Evolutionary conservation across 169 alveolate species (phyloP), one percentile per base, ranked within the genome.

Genomic region (Theileria sp.): DNA sequence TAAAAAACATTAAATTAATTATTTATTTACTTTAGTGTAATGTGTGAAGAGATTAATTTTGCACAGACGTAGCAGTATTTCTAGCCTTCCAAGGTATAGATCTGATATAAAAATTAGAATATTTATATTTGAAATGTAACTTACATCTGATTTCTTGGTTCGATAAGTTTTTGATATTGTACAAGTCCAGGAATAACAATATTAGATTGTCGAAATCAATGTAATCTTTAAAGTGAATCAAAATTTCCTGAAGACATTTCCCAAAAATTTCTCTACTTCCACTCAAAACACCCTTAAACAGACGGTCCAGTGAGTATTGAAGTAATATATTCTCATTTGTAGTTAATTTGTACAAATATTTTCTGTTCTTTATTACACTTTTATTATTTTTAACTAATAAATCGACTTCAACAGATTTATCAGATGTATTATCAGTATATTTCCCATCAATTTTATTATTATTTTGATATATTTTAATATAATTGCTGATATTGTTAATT

Each of bases 281-380:
- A 3, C 80, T 71, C 30, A 19, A 75, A 34, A 82, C 58, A 17
- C 88, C 88, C 15, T 66, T 64, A 17, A 82, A 21, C 21, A 82
- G 80, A 21, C 88, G 54, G 19, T 82, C 88, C 51, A 82, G 36
- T 4, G 88, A 75, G 80, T 82, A 82, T 76, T 82, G 88, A 56
- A 82, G 65, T 1, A 60, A 32, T 25, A 36, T 73, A 62, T 82
- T 36, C 19, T 68, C 85, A 10, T 76, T 28, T 3, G 19, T 73
- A 0, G 80, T 51, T 51, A 68, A 73, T 67, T 50, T 75, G 36
- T 71, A 82, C 74, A 34, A 30, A 73, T 82, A 82, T 2, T 51
- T 69, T 61, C 88, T 71, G 6, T 82, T 60, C 13, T 50, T 36
- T 8, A 81, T 58, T 58, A 58, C 32, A 21, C 32, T 58, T 25